Percentiles rank a stretch among this genome's conserved stretches.
These are phyloP conservation scores for Xylaria multiplex DNA, from an alignment of 2,329 filamentous ascomycete genomes.

Conservation along the genomic window DNA sequence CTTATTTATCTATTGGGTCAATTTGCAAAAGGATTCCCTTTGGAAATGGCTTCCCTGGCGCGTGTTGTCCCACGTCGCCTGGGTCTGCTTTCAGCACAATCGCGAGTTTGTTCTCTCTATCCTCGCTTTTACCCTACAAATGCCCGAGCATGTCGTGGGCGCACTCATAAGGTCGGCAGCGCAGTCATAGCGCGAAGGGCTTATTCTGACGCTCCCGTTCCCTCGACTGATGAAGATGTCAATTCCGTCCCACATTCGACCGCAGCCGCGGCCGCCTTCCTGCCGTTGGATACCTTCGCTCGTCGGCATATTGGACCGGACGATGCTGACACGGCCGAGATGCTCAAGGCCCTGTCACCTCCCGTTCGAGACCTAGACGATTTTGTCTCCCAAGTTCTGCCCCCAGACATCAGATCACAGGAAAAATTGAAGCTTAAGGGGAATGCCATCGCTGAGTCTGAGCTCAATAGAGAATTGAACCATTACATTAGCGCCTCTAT, in stretches of 20 bases:
- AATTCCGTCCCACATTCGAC: constrained; percentile 40
- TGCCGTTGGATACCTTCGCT: constrained; percentile 72
- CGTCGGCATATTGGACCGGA: constrained; percentile 89
- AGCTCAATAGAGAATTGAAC: constrained; percentile 58
- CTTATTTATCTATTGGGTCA: background rate
- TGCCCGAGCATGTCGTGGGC: constrained; percentile 41
- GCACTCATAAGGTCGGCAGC: constrained; percentile 33
- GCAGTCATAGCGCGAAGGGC: constrained; percentile 32
- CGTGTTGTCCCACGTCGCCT: constrained; percentile 45
- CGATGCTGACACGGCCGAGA: constrained; percentile 73
- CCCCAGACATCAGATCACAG: constrained; percentile 77
- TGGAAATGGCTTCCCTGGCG: constrained; percentile 44
- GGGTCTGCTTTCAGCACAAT: constrained; percentile 46
- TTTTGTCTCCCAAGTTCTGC: constrained; percentile 86
- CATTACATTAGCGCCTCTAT: constrained; percentile 48
- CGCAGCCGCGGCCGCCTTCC: constrained; percentile 38
- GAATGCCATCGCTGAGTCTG: constrained; percentile 65
- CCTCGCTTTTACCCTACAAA: constrained; percentile 35
- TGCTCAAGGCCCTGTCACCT: constrained; percentile 83
- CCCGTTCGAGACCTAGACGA: constrained; percentile 78
- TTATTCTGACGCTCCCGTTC: constrained; percentile 33
- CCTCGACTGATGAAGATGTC: constrained; percentile 30
- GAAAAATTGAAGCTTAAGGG: constrained; percentile 68
- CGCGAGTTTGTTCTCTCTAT: constrained; percentile 39
- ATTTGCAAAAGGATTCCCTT: constrained; percentile 3